Base-by-base conservation (phyloP, 306 rosid genomes). In the Cicer chorassanicum region DNA sequence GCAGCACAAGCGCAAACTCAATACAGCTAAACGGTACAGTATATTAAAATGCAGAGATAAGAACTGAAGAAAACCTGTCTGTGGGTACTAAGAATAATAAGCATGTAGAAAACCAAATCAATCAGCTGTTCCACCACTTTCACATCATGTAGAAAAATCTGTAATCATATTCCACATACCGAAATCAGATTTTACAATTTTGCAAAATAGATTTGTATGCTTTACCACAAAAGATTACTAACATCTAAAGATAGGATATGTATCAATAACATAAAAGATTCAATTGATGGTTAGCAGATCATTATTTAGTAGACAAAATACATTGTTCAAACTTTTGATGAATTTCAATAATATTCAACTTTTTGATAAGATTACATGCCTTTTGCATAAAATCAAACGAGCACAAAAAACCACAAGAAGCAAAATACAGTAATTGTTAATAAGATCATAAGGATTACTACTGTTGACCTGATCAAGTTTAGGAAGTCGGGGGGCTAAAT, bases 101-200 rank as follows among this genome's bases (percentile, higher is more conserved):
- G 89, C 84, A 88, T 79, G 85, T 88, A 94, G 83, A 88, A 85
- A 85, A 92, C 91, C 84, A 94, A 74, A 82, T 94, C 97, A 72
- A 88, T 87, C 73, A 88, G 91, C 85, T 88, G 97, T 82, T 92
- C 99, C 69, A 89, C 73, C 70, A 84, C 78, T 86, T 94, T 92
- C 61, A 87, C 90, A 78, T 94, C 96, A 69, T 92, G 93, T 18
- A 92, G 87, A 83, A 92, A 80, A 86, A 90, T 84, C 99, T 92
- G 92, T 46, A 77, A 83, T 78, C 74, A 86, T 57, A 78, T 77
- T 74, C 59, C 69, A 64, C 73, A 65, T 46, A 73, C 48, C 78
- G 55, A 80, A 89, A 76, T 84, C 75, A 86, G 53, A 56, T 46
- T 82, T 46, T 42, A 70, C 43, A 11, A 65, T 44, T 39, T 53